Evolutionary conservation across 495 filamentous ascomycete species (phyloP), one percentile per base, ranked within the genome.

Genomic region (Tricharina praecox): DNA sequence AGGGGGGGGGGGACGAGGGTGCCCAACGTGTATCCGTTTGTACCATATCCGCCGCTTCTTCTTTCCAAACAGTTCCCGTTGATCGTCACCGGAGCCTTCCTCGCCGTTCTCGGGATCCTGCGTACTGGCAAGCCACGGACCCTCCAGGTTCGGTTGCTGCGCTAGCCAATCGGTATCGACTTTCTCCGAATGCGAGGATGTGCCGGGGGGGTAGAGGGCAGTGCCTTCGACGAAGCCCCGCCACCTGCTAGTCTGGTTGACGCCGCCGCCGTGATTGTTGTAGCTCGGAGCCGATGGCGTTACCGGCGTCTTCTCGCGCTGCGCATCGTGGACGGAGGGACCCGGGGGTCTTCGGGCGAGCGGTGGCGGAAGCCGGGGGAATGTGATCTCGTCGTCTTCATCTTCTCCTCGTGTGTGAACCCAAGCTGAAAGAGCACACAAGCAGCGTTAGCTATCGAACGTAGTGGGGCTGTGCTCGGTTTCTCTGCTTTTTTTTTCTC

Each of bases 151-250:
- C n/a, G 49, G 50, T 26, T 60, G 57, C 36, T 73, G 63, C 41
- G 70, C 63, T 53, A 79, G 47, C 77, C 77, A 81, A 44, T 76
- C 70, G 25, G 70, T 62, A 8, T 69, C 68, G 20, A 78, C 73
- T 45, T 69, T 66, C 51, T 78, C 73, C 11, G 59, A 55, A 4
- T 65, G 64, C 11, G 58, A 34, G 43, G n/a, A n/a, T n/a, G 67
- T 64, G 18, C 53, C 40, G 20, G 63, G 66, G 0, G 75, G 71
- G 53, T 75, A 75, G 4, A 16, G 8, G 41, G 68, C 64, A 19
- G 76, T 71, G 2, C 67, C 61, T 23, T 67, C 68, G 44, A 69
- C 70, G 54, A 80, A 81, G 15, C 67, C 64, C 38, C 66, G 67
- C 78, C 78, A 82, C 38, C 74, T 72, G 15, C 75, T 78, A 39